phyloP scores from a whole-genome alignment of 768 basidiomycete species.

The Auricularia sp. region DNA sequence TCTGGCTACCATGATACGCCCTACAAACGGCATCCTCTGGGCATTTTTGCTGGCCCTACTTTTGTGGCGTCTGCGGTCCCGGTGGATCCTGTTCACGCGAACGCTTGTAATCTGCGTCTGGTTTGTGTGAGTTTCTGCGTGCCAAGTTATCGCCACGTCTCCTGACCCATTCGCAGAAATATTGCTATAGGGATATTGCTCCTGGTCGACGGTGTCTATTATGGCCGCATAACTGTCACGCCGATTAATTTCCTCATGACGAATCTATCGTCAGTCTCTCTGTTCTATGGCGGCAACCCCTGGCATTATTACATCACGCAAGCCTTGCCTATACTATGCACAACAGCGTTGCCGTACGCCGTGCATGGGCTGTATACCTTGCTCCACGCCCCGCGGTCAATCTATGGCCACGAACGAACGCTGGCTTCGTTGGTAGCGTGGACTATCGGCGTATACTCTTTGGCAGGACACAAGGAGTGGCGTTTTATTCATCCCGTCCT shows the following conservation, averaged over 20 bases:
- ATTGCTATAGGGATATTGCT: constrained; percentile 16
- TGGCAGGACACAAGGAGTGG: constrained; percentile 94
- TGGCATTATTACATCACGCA: constrained; percentile 89
- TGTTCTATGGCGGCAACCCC: constrained; percentile 82
- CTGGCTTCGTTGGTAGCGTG: constrained; percentile 46
- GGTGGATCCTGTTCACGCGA: background rate
- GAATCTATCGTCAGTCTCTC: constrained; percentile 76
- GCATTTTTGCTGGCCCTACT: constrained; percentile 51
- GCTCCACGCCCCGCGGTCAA: background rate
- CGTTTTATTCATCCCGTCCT: constrained; percentile 88
- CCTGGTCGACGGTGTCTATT: constrained; percentile 64
- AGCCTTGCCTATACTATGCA: constrained; percentile 72
- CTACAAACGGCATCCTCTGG: constrained; percentile 87
- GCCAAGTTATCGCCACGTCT: background rate
- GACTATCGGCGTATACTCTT: constrained; percentile 61
- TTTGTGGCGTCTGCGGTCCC: constrained; percentile 14
- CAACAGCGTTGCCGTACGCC: constrained; percentile 62
- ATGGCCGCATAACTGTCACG: constrained; percentile 56
- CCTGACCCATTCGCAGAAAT: background rate
- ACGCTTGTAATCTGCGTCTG: background rate
- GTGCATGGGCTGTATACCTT: constrained; percentile 45
- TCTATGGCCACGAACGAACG: background rate
- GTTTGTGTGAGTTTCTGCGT: background rate
- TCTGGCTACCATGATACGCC: constrained; percentile 70
- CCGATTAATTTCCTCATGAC: constrained; percentile 72